Conservation (phyloP, 352 stramenopile species). For the Stramenopiles sp. region DNA sequence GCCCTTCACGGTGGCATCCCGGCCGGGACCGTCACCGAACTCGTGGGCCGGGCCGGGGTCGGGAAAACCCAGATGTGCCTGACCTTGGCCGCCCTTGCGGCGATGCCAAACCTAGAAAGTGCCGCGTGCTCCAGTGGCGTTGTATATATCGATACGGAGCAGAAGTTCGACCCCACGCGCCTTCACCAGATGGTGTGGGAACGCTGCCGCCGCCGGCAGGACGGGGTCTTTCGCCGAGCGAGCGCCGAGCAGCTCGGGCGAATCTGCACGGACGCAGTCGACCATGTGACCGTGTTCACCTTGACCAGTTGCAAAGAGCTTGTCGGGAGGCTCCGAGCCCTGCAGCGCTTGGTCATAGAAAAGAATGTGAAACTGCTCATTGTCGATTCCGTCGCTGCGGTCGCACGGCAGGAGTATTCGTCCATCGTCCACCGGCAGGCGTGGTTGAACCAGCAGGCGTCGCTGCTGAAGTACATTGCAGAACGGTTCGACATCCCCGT, state of each 20-base stretch:
- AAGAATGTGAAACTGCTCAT: conserved; percentile 13
- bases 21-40: too few relatives aligned
- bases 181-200: conserved; percentile 13
- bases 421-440: conserved; percentile 13
- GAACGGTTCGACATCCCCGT: conserved; percentile 3
- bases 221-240: neutral
- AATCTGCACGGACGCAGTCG: too few relatives aligned
- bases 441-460: conserved; percentile 5
- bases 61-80: conserved; percentile 23
- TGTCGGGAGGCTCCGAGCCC: too few relatives aligned
- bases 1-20: too few relatives aligned
- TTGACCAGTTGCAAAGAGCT: too few relatives aligned
- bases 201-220: neutral
- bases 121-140: neutral
- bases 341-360: conserved; percentile 9
- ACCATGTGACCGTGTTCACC: too few relatives aligned
- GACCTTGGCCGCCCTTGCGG: neutral
- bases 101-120: too few relatives aligned
- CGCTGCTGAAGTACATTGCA: conserved; percentile 18
- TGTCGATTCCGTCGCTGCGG: conserved; percentile 16
- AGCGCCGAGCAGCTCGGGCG: neutral
- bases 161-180: conserved; percentile 17
- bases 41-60: conserved; percentile 19
- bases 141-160: conserved; percentile 20
- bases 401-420: neutral